Evolutionary conservation across 78 protist genomes (phyloP).

Genomic region (Diacronema lutheri): DNA sequence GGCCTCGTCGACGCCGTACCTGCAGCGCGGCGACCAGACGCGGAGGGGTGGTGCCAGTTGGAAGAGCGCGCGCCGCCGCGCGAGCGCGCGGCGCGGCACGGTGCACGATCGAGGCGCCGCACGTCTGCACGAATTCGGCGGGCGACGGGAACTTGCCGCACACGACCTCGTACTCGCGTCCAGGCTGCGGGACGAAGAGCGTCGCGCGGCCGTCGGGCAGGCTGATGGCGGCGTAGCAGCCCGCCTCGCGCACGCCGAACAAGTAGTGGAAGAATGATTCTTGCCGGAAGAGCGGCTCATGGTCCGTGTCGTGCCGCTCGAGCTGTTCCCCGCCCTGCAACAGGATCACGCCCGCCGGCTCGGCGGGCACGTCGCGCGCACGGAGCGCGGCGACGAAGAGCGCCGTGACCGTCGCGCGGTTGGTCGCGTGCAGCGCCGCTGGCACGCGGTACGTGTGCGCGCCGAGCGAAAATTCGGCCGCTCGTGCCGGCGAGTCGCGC

Average conservation of each 20-base stretch:
- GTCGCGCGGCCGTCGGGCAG: neutral
- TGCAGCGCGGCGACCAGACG: no score
- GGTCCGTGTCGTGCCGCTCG: neutral
- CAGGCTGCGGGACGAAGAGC: neutral
- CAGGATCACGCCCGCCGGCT: neutral
- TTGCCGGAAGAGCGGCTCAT: neutral
- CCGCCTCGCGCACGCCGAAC: constrained; percentile 12
- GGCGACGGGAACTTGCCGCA: neutral
- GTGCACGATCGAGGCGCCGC: no score
- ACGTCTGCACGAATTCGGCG: neutral
- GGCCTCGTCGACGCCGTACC: neutral
- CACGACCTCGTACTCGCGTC: neutral
- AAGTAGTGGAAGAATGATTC: constrained; percentile 5
- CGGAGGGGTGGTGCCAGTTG: no score
- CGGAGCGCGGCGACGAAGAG: no score
- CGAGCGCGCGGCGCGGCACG: no score
- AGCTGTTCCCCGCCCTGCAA: neutral
- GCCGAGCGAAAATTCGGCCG: no score
- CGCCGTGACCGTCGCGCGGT: no score
- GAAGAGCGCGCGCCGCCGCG: no score
- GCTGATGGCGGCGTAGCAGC: neutral
- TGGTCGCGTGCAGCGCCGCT: no score
- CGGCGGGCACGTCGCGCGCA: no score
- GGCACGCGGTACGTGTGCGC: no score
- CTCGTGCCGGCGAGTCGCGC: no score